These are phyloP conservation scores for Tuber microsphaerosporum DNA, from an alignment of 495 filamentous ascomycete genomes.

Conservation along the genomic window DNA sequence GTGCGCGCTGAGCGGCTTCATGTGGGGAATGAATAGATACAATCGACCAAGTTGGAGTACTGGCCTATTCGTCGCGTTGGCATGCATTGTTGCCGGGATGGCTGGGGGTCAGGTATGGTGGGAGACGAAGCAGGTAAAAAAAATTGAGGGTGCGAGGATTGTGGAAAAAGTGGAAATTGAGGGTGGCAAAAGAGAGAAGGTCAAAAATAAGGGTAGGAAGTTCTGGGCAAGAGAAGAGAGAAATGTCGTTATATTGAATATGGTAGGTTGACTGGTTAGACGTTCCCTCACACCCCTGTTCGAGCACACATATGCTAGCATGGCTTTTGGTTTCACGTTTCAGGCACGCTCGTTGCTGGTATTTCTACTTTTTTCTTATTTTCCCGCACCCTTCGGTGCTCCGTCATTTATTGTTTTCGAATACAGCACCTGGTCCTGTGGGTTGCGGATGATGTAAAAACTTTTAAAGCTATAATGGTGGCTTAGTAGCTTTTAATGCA, in stretches of 20 bases:
- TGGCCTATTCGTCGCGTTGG: slow-evolving; percentile 64
- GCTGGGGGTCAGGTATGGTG: slow-evolving; percentile 62
- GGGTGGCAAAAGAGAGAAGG: slow-evolving; percentile 46
- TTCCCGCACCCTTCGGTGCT: neutral
- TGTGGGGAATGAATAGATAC: slow-evolving; percentile 71
- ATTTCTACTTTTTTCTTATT: neutral
- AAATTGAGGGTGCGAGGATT: slow-evolving; percentile 54
- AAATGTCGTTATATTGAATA: neutral
- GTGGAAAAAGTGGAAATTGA: slow-evolving; percentile 43
- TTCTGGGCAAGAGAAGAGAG: neutral
- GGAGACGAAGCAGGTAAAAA: slow-evolving; percentile 60
- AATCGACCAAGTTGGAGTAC: slow-evolving; percentile 66
- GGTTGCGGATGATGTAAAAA: neutral
- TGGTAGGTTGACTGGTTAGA: neutral
- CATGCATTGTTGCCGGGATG: slow-evolving; percentile 59
- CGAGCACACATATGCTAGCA: neutral
- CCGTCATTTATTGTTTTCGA: neutral
- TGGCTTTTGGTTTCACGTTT: neutral
- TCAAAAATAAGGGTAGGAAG: slow-evolving; percentile 37
- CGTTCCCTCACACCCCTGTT: neutral
- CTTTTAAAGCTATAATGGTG: neutral
- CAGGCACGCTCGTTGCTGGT: neutral
- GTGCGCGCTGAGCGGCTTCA: slow-evolving; percentile 59
- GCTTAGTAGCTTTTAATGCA: neutral
- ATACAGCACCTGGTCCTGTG: neutral